Percentiles rank a stretch among this genome's conserved stretches.
Evolutionary conservation across 2,329 filamentous ascomycete genomes (phyloP).

Genomic region (Fusarium stilboides): DNA sequence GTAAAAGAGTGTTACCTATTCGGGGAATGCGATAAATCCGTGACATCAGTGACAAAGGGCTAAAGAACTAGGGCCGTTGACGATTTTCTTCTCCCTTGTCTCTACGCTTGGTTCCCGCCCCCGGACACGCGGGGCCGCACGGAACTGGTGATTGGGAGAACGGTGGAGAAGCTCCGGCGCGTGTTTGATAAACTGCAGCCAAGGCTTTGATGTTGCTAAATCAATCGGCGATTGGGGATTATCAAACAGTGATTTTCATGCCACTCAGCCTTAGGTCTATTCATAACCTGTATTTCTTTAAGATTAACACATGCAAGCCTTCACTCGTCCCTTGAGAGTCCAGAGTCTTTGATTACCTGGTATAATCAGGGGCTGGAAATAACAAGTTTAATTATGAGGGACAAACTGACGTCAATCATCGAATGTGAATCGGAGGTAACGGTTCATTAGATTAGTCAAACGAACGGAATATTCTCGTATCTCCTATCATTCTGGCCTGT

Average conservation of each 20-base stretch:
- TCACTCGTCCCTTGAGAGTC: not conserved
- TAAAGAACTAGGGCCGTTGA: slow-evolving; percentile 2
- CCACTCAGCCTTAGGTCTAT: slow-evolving; percentile 7
- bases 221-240: slow-evolving; percentile 28
- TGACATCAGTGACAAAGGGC: slow-evolving; percentile 24
- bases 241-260: slow-evolving; percentile 9
- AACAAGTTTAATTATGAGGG: slow-evolving; percentile 8
- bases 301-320: slow-evolving; percentile 12
- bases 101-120: slow-evolving; percentile 19
- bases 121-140: slow-evolving; percentile 32
- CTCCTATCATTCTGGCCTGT: not conserved
- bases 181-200: slow-evolving; percentile 12
- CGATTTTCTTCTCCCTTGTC: slow-evolving; percentile 1
- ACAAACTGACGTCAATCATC: slow-evolving; percentile 45
- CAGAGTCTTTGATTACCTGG: not conserved
- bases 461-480: slow-evolving; percentile 30
- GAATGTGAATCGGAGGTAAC: slow-evolving; percentile 34
- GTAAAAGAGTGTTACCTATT: slow-evolving; percentile 15
- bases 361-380: slow-evolving; percentile 9
- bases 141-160: slow-evolving; percentile 37
- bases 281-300: slow-evolving; percentile 30
- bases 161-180: slow-evolving; percentile 44
- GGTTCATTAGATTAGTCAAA: slow-evolving; percentile 12
- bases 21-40: slow-evolving; percentile 25
- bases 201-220: slow-evolving; percentile 30